Base-by-base conservation (phyloP, 345 rosid genomes). In the Salix purpurea region DNA sequence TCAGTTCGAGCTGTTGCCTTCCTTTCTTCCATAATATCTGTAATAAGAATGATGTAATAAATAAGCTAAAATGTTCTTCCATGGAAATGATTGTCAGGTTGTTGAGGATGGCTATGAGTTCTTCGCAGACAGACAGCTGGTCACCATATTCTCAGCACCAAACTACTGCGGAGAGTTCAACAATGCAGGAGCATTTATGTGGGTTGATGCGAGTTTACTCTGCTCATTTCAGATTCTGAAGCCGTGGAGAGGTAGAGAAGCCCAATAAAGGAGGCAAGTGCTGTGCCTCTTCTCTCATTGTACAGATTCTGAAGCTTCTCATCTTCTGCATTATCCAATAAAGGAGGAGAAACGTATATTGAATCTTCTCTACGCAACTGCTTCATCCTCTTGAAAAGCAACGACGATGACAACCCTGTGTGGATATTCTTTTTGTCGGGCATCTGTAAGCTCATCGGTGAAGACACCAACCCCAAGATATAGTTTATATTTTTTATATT, bases 191-290 rank as follows among this genome's bases (percentile, higher is more conserved):
- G 81, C 81, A 1, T 72, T 78, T 7, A 78, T 78, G 81, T 72
- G 72, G 19, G 80, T 77, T 12, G 69, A 77, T 65, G 80, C 74
- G 36, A 77, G 80, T 71, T 44, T 77, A 58, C 72, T 78, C 19
- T 78, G 81, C 68, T 78, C 81, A 12, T 78, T 78, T 66, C 81
- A 78, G 76, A 78, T 78, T 13, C 71, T 78, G 52, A 78, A 72
- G 72, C 81, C 80, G 21, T 78, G 72, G 67, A 50, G 56, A 65
- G 72, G 72, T 23, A 37, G 40, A 24, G 26, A 37, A 9, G 28
- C 64, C 64, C 15, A 58, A 1, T 5, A 1, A 10, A 1, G 26
- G 64, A 58, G 23, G n/a, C 61, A 0, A 54, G 24, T 21, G 8
- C 61, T 7, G 4, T 56, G 64, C 64, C 12, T 23, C 62, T 58